Percentiles rank a stretch among this genome's conserved stretches.
phyloP scores from a whole-genome alignment of 495 filamentous ascomycete species.

The Talaromyces liani region DNA sequence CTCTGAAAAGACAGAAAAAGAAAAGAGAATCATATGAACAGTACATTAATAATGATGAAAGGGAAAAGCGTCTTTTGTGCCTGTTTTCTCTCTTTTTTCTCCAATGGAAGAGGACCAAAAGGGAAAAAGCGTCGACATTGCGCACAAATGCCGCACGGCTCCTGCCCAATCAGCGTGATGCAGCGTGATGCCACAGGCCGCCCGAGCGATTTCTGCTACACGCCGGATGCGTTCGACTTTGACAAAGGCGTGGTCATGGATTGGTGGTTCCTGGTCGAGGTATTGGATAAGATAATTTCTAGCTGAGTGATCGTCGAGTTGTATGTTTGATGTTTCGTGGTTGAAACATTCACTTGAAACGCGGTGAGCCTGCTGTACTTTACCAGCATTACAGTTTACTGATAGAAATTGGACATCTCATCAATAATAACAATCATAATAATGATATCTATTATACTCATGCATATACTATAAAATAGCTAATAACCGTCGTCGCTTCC shows the following conservation, averaged over 20 bases:
- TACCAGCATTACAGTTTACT: no score
- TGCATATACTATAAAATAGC: not conserved
- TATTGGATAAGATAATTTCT: not conserved
- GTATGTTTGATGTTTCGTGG: not conserved
- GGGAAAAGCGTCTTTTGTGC: not conserved
- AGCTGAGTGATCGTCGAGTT: not conserved
- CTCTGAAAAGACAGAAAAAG: not conserved
- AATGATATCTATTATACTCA: not conserved
- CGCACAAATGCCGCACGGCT: conserved; percentile 37
- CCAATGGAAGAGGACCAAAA: conserved; percentile 8
- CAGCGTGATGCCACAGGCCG: not conserved
- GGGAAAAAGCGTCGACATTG: conserved; percentile 13
- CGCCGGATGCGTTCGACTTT: not conserved
- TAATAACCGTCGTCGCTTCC: not conserved
- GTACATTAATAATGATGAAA: not conserved
- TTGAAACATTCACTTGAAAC: not conserved
- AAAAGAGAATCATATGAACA: not conserved
- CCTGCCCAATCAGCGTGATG: not conserved
- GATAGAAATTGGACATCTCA: not conserved
- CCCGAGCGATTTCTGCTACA: not conserved
- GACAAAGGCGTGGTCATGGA: not conserved
- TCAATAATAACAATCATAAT: not conserved
- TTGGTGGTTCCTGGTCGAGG: not conserved
- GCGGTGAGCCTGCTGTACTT: not conserved
- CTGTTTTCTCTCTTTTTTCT: not conserved